Percentiles rank a stretch among this genome's conserved stretches.
Conservation (phyloP, 495 filamentous ascomycete genomes). For the Neurospora africana region DNA sequence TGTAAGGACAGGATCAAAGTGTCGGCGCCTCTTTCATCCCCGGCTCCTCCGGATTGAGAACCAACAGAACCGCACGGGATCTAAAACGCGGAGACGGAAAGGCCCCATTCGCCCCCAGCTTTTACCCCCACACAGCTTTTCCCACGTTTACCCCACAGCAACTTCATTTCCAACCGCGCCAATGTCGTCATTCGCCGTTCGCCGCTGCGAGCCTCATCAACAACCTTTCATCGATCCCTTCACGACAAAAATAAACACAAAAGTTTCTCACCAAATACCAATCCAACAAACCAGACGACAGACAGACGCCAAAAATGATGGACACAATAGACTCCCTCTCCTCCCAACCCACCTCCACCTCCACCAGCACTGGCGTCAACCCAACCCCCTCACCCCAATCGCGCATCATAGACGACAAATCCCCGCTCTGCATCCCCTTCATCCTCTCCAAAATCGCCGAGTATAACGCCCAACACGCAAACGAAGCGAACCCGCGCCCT, state of each 20-base stretch:
- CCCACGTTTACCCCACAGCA: not conserved
- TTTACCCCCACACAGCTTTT: not conserved
- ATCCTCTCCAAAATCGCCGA: slow-evolving; percentile 54
- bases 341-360: slow-evolving; percentile 2
- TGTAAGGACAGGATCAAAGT: not conserved
- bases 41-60: not conserved
- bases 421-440: slow-evolving; percentile 77
- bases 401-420: slow-evolving; percentile 67
- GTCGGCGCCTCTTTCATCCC: not conserved
- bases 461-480: slow-evolving; percentile 32
- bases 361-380: slow-evolving; percentile 8
- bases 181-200: not conserved
- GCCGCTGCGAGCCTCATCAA: not conserved
- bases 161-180: not conserved
- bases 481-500: slow-evolving; percentile 23
- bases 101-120: not conserved
- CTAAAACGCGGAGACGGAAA: not conserved
- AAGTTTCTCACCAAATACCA: no score
- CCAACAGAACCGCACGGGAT: not conserved
- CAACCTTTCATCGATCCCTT: no score
- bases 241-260: no score
- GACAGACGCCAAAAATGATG: not conserved
- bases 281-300: no score
- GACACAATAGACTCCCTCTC: not conserved
- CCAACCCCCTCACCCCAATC: slow-evolving; percentile 13